Conservation (phyloP, 371 early-diverging fungal genomes). For the Umbelopsis sp. region DNA sequence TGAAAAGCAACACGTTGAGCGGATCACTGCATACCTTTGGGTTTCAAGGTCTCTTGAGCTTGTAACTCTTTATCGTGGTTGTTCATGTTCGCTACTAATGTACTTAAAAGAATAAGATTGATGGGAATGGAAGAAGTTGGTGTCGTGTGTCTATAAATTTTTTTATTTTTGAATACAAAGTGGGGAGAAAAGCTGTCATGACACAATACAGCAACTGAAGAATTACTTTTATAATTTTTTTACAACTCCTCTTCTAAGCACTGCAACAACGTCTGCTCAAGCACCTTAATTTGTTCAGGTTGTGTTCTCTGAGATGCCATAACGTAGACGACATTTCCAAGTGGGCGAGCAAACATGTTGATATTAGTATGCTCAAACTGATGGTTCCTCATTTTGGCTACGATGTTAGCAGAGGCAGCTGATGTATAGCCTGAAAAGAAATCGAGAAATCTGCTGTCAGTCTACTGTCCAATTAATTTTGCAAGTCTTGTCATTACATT, state of each 20-base stretch:
- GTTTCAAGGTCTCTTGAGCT: neutral
- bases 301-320: conserved; percentile 72
- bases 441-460: neutral
- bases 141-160: no score
- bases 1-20: no score
- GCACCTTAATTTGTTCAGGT: conserved; percentile 50
- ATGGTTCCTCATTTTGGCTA: conserved; percentile 49
- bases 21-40: neutral
- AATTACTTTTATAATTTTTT: neutral
- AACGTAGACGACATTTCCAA: conserved; percentile 81
- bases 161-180: no score
- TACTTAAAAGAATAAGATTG: no score
- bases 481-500: neutral
- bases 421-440: conserved; percentile 61
- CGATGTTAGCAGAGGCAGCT: conserved; percentile 46
- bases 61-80: no score
- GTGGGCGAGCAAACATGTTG: conserved; percentile 66
- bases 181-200: neutral
- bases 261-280: conserved; percentile 54
- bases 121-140: no score
- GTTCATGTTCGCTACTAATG: no score
- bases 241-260: conserved; percentile 20
- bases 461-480: no score
- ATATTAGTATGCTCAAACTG: conserved; percentile 42
- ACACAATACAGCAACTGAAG: no score